phyloP scores from a whole-genome alignment of 257 asterid genomes.

The Fraxinus excelsior region DNA sequence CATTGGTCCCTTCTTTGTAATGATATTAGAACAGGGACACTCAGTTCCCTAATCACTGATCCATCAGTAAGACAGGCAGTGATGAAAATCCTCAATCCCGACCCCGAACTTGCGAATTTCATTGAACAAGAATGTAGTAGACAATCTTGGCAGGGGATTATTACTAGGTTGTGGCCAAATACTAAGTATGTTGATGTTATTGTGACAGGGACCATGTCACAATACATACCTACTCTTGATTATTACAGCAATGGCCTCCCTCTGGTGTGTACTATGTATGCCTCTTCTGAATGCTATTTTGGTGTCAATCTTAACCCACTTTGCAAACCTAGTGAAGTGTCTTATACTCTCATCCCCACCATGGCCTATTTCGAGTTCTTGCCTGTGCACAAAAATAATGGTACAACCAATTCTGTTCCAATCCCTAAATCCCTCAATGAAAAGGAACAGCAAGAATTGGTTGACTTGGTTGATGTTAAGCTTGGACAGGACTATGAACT shows the following conservation, averaged over 20 bases:
- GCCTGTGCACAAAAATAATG: neutral
- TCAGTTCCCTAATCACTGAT: constrained; percentile 30
- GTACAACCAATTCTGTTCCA: too few relatives aligned
- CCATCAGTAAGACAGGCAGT: constrained; percentile 35
- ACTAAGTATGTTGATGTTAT: constrained; percentile 25
- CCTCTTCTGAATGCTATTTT: neutral
- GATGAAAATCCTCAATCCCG: constrained; percentile 34
- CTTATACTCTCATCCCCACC: constrained; percentile 30
- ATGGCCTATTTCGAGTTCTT: constrained; percentile 15
- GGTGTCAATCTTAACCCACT: constrained; percentile 23
- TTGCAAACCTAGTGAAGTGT: constrained; percentile 28
- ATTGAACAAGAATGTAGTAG: constrained; percentile 20
- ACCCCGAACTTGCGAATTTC: constrained; percentile 31
- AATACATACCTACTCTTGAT: constrained; percentile 1
- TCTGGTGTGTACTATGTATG: neutral
- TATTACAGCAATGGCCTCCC: neutral
- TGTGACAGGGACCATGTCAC: constrained; percentile 33
- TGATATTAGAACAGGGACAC: constrained; percentile 39
- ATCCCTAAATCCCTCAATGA: neutral
- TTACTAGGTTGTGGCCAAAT: constrained; percentile 26
- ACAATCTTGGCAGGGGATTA: constrained; percentile 27
- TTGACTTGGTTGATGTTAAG: constrained; percentile 35
- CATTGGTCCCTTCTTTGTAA: constrained; percentile 37
- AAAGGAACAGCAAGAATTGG: neutral
- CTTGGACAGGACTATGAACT: constrained; percentile 25